These are phyloP conservation scores for Cetradonia linearis DNA, from an alignment of 495 filamentous ascomycete genomes.

Conservation along the genomic window DNA sequence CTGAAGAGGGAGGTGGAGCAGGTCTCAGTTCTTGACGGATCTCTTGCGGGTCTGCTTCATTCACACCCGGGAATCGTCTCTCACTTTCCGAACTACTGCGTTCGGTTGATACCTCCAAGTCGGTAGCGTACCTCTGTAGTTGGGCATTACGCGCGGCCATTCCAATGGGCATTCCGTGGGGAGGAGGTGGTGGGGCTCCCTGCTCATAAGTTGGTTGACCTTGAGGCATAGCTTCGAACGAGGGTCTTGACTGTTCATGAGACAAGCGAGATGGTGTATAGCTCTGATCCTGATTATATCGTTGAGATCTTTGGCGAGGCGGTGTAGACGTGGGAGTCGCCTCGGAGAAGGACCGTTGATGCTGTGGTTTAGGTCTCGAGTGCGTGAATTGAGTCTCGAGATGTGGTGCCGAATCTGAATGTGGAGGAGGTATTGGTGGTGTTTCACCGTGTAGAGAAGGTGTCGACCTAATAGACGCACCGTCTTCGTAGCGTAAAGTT, in stretches of 20 bases:
- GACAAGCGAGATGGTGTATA: conserved; percentile 36
- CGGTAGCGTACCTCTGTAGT: conserved; percentile 24
- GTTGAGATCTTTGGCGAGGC: conserved; percentile 36
- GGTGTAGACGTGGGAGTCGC: conserved; percentile 27
- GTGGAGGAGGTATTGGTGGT: conserved; percentile 23
- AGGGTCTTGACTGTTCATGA: conserved; percentile 29
- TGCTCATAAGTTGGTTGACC: conserved; percentile 21
- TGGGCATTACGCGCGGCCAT: conserved; percentile 21
- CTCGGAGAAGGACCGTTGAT: conserved; percentile 30
- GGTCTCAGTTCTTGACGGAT: conserved; percentile 42
- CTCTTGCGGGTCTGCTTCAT: conserved; percentile 23
- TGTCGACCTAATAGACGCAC: conserved; percentile 45
- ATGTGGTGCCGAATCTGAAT: conserved; percentile 33
- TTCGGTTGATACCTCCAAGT: conserved; percentile 32
- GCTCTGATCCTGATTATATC: conserved; percentile 31
- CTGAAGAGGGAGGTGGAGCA: conserved; percentile 57
- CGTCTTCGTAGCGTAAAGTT: conserved; percentile 56
- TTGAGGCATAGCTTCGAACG: conserved; percentile 14
- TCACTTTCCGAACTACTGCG: conserved; percentile 53
- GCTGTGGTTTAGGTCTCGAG: conserved; percentile 27
- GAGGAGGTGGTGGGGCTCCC: conserved; percentile 37
- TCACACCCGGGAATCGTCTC: conserved; percentile 25
- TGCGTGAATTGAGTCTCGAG: conserved; percentile 30
- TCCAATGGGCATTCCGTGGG: conserved; percentile 29
- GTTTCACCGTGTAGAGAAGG: conserved; percentile 38